Base-by-base conservation (phyloP, 495 filamentous ascomycete genomes). In the Penicillium fimorum region DNA sequence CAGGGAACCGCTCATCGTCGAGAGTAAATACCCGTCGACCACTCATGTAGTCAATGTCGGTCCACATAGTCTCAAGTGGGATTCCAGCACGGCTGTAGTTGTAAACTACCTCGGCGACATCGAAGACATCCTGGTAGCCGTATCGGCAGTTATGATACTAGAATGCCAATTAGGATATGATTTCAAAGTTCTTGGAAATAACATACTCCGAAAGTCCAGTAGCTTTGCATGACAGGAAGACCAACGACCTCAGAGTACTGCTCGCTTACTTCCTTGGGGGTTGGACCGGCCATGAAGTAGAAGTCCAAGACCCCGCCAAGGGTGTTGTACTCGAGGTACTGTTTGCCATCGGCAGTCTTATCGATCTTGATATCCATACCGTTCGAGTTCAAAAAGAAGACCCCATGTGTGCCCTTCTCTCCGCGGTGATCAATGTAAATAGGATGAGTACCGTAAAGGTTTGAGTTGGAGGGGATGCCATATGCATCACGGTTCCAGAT, bases 31-130 rank as follows among this genome's bases (percentile, higher is more conserved):
- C 81, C 57, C 73, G 76, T 66, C 87, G 73, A 11, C 62, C 57
- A 62, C 85, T 77, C 87, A 91, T 90, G 67, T 92, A 91, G 63
- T 91, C 78, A 47, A 93, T 93, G 63, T 93, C 89, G 4, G 87
- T 93, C 90, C 91, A 95, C 84, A 92, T 90, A 0, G 88, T 91
- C 69, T 96, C 90, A 8, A 96, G 73, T 0, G 91, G 91, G 57
- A 95, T 95, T 8, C 71, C 70, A 11, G 90, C 89, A 30, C 75
- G 66, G 54, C 82, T 87, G 73, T 95, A 94, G 68, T 94, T 95
- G 47, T 84, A 81, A 22, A 94, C 83, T 1, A 86, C 88, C 61
- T 90, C 90, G 24, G 89, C 89, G 29, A 94, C 82, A 35, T 89
- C 84, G 57, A 82, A 92, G 47, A 85, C 81, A 73, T 93, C 89